Conservation (phyloP, 1,139 yeast species). For the Trichomonascaceae sp. region DNA sequence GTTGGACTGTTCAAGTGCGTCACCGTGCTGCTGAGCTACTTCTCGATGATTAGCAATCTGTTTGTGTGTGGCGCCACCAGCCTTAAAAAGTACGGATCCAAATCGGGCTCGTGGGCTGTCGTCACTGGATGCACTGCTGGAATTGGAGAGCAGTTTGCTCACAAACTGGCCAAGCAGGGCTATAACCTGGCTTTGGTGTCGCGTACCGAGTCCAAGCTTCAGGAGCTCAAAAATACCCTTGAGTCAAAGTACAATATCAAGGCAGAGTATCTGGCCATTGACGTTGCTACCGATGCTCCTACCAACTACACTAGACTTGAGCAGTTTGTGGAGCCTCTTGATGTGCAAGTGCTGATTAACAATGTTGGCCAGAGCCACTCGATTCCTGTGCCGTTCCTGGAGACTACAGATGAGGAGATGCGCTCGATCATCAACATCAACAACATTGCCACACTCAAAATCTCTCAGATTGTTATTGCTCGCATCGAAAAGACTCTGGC, state of each 20-base stretch:
- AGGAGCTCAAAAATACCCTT: conserved; percentile 51
- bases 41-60: conserved; percentile 39
- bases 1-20: conserved; percentile 43
- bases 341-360: conserved; percentile 65
- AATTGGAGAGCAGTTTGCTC: conserved; percentile 82
- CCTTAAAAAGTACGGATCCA: conserved; percentile 59
- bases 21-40: conserved; percentile 28
- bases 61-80: conserved; percentile 53
- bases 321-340: conserved; percentile 35
- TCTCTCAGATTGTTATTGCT: conserved; percentile 70
- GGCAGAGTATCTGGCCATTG: conserved; percentile 63
- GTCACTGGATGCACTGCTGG: conserved; percentile 98
- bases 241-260: conserved; percentile 40
- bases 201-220: conserved; percentile 70
- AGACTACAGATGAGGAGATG: conserved; percentile 63
- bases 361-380: conserved; percentile 93
- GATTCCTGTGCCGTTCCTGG: conserved; percentile 85
- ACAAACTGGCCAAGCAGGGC: conserved; percentile 75
- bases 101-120: conserved; percentile 58
- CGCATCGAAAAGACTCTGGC: conserved; percentile 38
- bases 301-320: conserved; percentile 42
- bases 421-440: conserved; percentile 72
- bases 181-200: conserved; percentile 75
- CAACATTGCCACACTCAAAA: conserved; percentile 69
- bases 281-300: conserved; percentile 47